Evolutionary conservation across 768 basidiomycete genomes (phyloP), one percentile per base, ranked within the genome.

Genomic region (Lactarius vividus): DNA sequence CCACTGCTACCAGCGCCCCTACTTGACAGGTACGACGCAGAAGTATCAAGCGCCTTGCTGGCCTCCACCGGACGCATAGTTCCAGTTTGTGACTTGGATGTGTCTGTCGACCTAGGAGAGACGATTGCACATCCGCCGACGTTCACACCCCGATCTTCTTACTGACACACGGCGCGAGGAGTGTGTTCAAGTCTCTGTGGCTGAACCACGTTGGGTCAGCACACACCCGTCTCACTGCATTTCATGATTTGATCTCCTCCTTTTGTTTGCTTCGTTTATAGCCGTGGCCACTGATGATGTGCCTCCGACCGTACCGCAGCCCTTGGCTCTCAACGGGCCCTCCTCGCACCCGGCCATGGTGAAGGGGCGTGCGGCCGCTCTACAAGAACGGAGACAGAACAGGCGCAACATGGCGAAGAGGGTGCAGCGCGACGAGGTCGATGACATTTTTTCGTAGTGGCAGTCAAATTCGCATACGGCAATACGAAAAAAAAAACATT

Each of bases 401-500:
- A 55, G 20, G 40, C 42, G n/a, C 20, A 11, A 23, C 49, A 66
- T 59, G 40, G 3, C 18, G 28, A 66, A 59, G 57, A 67, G 49
- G 57, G 40, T 20, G 42, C 57, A 4, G 16, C 61, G 40, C 15
- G 68, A 70, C 37, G 68, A 69, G 60, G 69, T 66, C 20, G 70
- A 70, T 18, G 70, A 69, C 28, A 70, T 69, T 40, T 70, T 70
- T 55, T 53, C 64, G 10, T 66, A 61, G 56, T 28, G 8, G 3
- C 46, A 23, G 31, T 16, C 15, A 20, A 15, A 31, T 29, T 33
- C 31, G 49, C 46, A 23, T 11, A 13, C 5, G 49, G 49, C 23
- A 15, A 23, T 10, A 4, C 11, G 46, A 23, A 23, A 15, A 49
- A 26, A n/a, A 20, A 20, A 9, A 20, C 7, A 9, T 8, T 4